These are phyloP conservation scores for California macrophylla DNA, from an alignment of 441 rosid species.

Conservation along the genomic window DNA sequence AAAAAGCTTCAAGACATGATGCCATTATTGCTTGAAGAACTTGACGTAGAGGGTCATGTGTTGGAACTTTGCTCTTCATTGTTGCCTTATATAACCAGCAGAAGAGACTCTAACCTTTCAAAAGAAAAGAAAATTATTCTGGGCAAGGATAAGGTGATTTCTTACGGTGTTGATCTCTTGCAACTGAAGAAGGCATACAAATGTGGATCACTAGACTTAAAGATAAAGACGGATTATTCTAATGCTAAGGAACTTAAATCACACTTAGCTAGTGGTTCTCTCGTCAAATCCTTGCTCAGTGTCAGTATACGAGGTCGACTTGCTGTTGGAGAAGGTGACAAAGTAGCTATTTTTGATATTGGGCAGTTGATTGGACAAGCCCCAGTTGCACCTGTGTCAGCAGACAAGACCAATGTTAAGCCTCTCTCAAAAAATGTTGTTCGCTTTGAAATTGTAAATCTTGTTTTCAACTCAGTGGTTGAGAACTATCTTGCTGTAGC, in stretches of 20 bases:
- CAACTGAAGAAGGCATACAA: slow-evolving; percentile 97
- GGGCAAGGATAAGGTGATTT: slow-evolving; percentile 78
- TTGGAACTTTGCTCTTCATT: slow-evolving; percentile 69
- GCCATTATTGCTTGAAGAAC: slow-evolving; percentile 64
- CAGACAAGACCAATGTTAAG: slow-evolving; percentile 95
- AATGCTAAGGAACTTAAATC: slow-evolving; percentile 95
- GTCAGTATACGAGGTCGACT: slow-evolving; percentile 94
- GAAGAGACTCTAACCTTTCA: slow-evolving; percentile 64
- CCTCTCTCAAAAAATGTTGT: slow-evolving; percentile 94
- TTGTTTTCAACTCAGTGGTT: slow-evolving; percentile 66
- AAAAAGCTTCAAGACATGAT: slow-evolving; percentile 65
- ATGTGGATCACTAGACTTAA: slow-evolving; percentile 94
- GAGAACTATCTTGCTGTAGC: slow-evolving; percentile 99
- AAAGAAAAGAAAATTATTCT: slow-evolving; percentile 62
- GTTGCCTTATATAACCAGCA: slow-evolving; percentile 71
- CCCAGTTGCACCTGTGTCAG: slow-evolving; percentile 80
- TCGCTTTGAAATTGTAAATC: slow-evolving; percentile 98
- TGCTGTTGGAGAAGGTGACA: slow-evolving; percentile 99
- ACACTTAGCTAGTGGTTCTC: slow-evolving; percentile 84
- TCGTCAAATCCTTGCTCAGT: slow-evolving; percentile 94
- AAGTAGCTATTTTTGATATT: slow-evolving; percentile 95
- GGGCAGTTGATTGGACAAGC: slow-evolving; percentile 96
- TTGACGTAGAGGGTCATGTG: slow-evolving; percentile 70
- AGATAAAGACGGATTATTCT: slow-evolving; percentile 97
- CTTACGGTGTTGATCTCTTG: slow-evolving; percentile 73